Conservation (phyloP, 768 basidiomycete genomes). For the Amanita subjunquillea region DNA sequence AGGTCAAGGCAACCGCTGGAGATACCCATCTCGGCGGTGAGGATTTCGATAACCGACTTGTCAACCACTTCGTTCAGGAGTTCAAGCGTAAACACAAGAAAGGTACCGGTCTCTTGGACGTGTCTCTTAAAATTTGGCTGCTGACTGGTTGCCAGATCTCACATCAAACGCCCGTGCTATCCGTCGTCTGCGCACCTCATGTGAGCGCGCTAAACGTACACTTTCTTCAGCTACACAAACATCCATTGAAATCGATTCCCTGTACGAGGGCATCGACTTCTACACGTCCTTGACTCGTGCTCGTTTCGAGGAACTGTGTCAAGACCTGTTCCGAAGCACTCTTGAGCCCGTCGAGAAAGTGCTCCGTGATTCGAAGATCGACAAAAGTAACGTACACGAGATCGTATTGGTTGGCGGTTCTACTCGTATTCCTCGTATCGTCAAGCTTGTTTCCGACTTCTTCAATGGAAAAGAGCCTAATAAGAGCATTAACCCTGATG, state of each 20-base stretch:
- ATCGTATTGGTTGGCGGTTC: slow-evolving; percentile 98
- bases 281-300: slow-evolving; percentile 98
- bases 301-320: slow-evolving; percentile 93
- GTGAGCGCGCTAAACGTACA: slow-evolving; percentile 97
- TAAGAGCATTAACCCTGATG: slow-evolving; percentile 99
- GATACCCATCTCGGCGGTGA: slow-evolving; percentile 98
- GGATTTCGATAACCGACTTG: slow-evolving; percentile 96
- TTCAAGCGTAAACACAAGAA: slow-evolving; percentile 99
- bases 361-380: slow-evolving; percentile 95
- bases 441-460: slow-evolving; percentile 96
- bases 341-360: slow-evolving; percentile 97
- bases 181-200: slow-evolving; percentile 94
- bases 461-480: slow-evolving; percentile 98
- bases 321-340: slow-evolving; percentile 89
- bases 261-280: slow-evolving; percentile 97
- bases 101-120: slow-evolving; percentile 20
- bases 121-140: background rate
- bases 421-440: slow-evolving; percentile 95
- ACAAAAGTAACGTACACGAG: slow-evolving; percentile 92
- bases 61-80: slow-evolving; percentile 93
- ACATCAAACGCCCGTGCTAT: slow-evolving; percentile 90
- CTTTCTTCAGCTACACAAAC: slow-evolving; percentile 96
- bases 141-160: slow-evolving; percentile 42
- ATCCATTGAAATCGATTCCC: slow-evolving; percentile 95
- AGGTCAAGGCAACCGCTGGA: slow-evolving; percentile 96